Conservation (phyloP, 2,329 filamentous ascomycete species). For the Ceratocystis alfenasii region DNA sequence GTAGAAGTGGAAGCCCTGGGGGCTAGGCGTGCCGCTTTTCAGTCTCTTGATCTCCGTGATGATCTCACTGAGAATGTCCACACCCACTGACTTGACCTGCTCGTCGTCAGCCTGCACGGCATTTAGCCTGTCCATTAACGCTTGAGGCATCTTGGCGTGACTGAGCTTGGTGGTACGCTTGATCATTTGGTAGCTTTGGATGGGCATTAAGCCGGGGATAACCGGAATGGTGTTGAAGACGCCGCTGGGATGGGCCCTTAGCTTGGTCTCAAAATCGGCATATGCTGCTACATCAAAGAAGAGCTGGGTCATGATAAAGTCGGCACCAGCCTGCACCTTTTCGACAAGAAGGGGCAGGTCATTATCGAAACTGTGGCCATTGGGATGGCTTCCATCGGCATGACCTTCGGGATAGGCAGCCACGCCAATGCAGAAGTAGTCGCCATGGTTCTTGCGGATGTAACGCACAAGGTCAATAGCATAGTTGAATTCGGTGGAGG, state of each 20-base stretch:
- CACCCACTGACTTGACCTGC: conserved; percentile 64
- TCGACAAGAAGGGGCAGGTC: conserved; percentile 84
- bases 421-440: conserved; percentile 94
- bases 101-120: conserved; percentile 68
- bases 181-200: conserved; percentile 94
- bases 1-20: conserved; percentile 89
- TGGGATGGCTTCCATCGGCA: conserved; percentile 75
- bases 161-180: conserved; percentile 88
- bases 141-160: conserved; percentile 66
- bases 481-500: conserved; percentile 69
- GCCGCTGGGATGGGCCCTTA: conserved; percentile 72
- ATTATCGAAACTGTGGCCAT: conserved; percentile 55
- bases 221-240: conserved; percentile 79
- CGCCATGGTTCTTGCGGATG: conserved; percentile 71
- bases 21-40: conserved; percentile 26
- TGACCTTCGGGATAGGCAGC: conserved; percentile 94
- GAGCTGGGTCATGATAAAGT: conserved; percentile 97
- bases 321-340: conserved; percentile 81
- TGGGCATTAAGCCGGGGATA: conserved; percentile 91
- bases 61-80: conserved; percentile 74
- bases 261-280: conserved; percentile 59
- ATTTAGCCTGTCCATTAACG: conserved; percentile 58
- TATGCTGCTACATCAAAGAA: conserved; percentile 89
- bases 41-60: conserved; percentile 59
- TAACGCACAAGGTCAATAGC: conserved; percentile 82